phyloP scores from a whole-genome alignment of 163 green algal genomes.

The Scenedesmus sp. region DNA sequence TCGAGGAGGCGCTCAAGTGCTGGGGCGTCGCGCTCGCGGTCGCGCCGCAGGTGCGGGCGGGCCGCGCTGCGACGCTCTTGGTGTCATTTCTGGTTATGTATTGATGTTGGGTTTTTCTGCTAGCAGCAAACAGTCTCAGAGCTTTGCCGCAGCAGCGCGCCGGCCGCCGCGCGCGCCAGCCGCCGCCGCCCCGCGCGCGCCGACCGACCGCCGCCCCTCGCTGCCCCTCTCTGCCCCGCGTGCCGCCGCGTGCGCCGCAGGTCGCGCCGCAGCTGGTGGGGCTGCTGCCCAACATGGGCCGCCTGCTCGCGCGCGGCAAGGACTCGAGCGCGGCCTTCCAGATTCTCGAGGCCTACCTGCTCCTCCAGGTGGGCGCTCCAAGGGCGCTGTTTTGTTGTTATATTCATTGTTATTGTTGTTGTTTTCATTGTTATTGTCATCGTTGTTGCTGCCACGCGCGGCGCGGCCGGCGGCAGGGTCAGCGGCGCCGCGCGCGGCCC shows the following conservation, averaged over 20 bases:
- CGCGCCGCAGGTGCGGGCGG: constrained; percentile 20
- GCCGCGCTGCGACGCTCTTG: neutral
- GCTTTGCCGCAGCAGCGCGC: no score
- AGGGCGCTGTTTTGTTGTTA: neutral
- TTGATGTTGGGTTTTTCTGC: no score
- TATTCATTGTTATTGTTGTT: neutral
- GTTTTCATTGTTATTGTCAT: neutral
- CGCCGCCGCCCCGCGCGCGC: no score
- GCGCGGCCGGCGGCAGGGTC: no score
- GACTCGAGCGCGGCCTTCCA: constrained; percentile 48
- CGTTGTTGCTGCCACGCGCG: no score
- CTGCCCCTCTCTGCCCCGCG: no score
- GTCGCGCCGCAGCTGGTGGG: constrained; percentile 31
- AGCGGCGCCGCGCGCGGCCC: no score
- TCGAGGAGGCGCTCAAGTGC: constrained; percentile 80
- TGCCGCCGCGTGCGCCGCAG: neutral
- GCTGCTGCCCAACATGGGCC: constrained; percentile 55
- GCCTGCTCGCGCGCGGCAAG: constrained; percentile 62
- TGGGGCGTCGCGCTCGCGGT: constrained; percentile 63
- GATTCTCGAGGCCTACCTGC: constrained; percentile 64
- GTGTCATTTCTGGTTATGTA: neutral
- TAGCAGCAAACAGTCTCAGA: no score
- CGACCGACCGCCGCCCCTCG: no score
- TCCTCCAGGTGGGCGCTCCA: constrained; percentile 46
- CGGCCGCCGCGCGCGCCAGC: no score